Evolutionary conservation across 2,329 filamentous ascomycete species (phyloP).

Genomic region (Nannizziopsis arthrosporioides): DNA sequence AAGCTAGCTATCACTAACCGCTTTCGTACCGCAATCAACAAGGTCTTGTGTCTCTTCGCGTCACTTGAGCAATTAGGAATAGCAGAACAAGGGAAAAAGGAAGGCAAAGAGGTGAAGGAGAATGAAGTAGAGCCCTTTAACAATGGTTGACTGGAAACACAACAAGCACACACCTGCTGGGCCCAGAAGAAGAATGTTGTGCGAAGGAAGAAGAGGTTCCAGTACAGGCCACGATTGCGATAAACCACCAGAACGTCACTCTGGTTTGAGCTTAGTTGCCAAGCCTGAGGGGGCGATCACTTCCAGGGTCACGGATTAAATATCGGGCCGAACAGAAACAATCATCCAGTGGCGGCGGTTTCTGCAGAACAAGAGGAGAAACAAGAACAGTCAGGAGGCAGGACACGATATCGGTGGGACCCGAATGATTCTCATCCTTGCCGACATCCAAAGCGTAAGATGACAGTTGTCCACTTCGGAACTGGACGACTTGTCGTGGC

Average conservation of each 20-base stretch:
- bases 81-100: background rate
- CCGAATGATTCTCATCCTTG: background rate
- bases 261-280: constrained; percentile 24
- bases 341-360: background rate
- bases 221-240: constrained; percentile 34
- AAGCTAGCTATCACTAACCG: no score
- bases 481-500: no score
- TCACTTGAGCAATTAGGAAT: no score
- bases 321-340: background rate
- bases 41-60: no score
- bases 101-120: constrained; percentile 5
- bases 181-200: background rate
- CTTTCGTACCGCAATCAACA: no score
- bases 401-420: no score
- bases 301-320: constrained; percentile 11
- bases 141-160: constrained; percentile 5
- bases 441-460: background rate
- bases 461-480: constrained; percentile 4
- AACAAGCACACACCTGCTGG: background rate
- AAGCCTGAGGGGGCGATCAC: constrained; percentile 14
- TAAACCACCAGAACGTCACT: constrained; percentile 20
- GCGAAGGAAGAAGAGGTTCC: background rate
- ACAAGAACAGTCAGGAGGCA: no score
- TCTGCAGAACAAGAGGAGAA: no score
- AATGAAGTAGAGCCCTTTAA: constrained; percentile 11